Conservation (phyloP, 495 filamentous ascomycete genomes). For the Viridothelium virens region DNA sequence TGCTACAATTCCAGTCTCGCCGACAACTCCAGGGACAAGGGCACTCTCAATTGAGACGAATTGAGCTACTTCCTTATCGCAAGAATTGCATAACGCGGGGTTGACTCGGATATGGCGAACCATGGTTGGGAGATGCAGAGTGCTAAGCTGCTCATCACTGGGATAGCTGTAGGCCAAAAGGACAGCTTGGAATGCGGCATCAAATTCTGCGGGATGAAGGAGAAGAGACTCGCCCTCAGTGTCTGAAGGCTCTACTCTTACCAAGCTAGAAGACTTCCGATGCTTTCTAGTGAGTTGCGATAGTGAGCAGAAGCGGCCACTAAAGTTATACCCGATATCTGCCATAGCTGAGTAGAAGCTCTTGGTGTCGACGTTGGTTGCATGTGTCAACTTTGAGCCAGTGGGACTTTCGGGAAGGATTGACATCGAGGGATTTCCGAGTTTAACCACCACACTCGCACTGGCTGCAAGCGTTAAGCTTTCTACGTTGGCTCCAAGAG, state of each 20-base stretch:
- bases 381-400: neutral
- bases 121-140: neutral
- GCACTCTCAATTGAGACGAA: neutral
- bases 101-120: neutral
- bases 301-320: neutral
- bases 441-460: too few species aligned
- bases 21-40: neutral
- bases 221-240: neutral
- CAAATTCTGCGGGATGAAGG: constrained; percentile 5
- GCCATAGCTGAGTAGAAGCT: neutral
- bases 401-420: neutral
- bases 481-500: too few species aligned
- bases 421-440: too few species aligned
- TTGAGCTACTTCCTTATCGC: neutral
- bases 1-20: neutral
- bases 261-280: too few species aligned
- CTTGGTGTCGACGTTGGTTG: neutral
- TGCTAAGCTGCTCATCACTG: neutral
- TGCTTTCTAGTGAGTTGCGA: neutral
- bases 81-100: neutral
- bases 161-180: neutral
- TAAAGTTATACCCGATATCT: neutral
- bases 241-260: too few species aligned
- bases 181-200: neutral
- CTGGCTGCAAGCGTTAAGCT: neutral